Evolutionary conservation across 208 protist species (phyloP).

Genomic region (Acanthamoeba castellanii): DNA sequence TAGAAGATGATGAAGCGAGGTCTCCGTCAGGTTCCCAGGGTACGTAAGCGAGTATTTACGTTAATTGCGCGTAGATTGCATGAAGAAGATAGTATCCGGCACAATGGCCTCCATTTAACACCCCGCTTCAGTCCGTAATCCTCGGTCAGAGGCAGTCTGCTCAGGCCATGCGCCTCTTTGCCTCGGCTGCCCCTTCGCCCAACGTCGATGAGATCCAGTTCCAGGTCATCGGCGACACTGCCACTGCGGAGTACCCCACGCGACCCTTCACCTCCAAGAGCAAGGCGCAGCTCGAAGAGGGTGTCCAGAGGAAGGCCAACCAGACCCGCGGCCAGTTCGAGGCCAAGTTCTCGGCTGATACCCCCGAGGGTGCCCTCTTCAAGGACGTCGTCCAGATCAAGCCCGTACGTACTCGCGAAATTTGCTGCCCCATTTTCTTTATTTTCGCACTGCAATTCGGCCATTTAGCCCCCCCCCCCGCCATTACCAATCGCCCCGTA

Average conservation of each 20-base stretch:
- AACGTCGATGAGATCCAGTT: conserved; percentile 53
- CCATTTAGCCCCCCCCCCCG: background rate
- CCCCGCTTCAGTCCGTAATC: background rate
- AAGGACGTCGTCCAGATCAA: conserved; percentile 14
- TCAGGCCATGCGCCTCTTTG: conserved; percentile 28
- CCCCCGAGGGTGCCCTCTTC: conserved; percentile 37
- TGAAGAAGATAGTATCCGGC: no score
- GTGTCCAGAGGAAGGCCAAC: conserved; percentile 17
- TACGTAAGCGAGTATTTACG: background rate
- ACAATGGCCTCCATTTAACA: no score
- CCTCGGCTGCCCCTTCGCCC: background rate
- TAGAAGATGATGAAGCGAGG: conserved; percentile 50
- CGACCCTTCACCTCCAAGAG: conserved; percentile 11
- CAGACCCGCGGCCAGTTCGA: conserved; percentile 8
- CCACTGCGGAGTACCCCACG: background rate
- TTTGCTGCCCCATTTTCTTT: background rate
- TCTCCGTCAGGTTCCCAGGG: conserved; percentile 21
- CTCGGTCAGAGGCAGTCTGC: background rate
- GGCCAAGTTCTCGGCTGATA: background rate
- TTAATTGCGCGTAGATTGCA: background rate
- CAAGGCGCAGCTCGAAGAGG: conserved; percentile 5
- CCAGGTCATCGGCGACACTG: background rate
- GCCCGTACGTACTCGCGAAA: background rate
- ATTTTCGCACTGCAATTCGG: no score
- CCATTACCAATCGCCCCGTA: background rate